A percentile compares a stretch with the other conserved stretches of the same genome.
phyloP scores from a whole-genome alignment of 2,329 filamentous ascomycete genomes.

The Hortaea sp. region DNA sequence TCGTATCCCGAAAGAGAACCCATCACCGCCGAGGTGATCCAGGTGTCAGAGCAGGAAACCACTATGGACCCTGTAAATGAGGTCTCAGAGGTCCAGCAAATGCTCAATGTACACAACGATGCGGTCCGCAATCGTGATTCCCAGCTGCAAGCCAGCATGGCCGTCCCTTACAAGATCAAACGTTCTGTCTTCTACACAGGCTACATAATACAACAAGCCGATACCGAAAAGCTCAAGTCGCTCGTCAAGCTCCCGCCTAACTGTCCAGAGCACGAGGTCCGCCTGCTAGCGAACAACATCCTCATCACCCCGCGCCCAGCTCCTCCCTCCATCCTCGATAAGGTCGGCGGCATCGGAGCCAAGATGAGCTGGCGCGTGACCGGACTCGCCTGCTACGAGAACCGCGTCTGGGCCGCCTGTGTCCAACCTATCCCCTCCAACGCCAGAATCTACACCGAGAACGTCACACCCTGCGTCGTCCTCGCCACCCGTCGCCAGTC shows the following conservation, averaged over 20 bases:
- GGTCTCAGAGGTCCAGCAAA: conserved; percentile 72
- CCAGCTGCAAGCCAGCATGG: conserved; percentile 20
- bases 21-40: conserved; percentile 70
- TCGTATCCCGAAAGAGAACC: conserved; percentile 45
- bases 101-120: conserved; percentile 80
- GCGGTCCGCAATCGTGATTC: conserved; percentile 34
- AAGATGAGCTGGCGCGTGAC: conserved; percentile 78
- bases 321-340: conserved; percentile 61
- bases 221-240: conserved; percentile 61
- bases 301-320: conserved; percentile 75
- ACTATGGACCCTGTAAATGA: conserved; percentile 69
- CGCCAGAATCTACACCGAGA: conserved; percentile 67
- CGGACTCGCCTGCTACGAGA: conserved; percentile 63
- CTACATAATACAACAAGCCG: conserved; percentile 67
- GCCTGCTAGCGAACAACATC: conserved; percentile 79
- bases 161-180: conserved; percentile 57
- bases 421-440: conserved; percentile 62
- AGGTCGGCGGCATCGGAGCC: conserved; percentile 76
- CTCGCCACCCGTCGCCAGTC: conserved; percentile 68
- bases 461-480: conserved; percentile 67
- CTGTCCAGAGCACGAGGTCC: conserved; percentile 60
- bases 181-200: conserved; percentile 87
- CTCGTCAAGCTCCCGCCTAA: conserved; percentile 56
- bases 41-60: conserved; percentile 67
- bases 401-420: conserved; percentile 77